Percentiles rank a stretch among this genome's conserved stretches.
Evolutionary conservation across 1,284 basidiomycete species (phyloP).

Genomic region (Ganoderma leucocontextum): DNA sequence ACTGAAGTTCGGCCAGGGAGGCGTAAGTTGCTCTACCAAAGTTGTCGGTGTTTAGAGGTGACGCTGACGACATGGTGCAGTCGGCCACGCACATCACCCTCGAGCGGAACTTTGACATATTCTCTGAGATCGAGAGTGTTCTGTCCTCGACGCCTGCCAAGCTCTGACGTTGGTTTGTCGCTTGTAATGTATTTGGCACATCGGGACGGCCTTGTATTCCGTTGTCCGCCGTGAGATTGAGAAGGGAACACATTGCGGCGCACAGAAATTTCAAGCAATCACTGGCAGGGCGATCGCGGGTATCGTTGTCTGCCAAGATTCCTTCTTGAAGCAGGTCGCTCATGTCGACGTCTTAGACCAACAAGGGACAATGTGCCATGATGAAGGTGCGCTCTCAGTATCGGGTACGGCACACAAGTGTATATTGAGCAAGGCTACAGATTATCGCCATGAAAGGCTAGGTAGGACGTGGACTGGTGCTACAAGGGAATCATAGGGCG

Average conservation of each 20-base stretch:
- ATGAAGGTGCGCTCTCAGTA: background rate
- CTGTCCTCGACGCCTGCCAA: slow-evolving; percentile 24
- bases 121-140: slow-evolving; percentile 49
- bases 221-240: background rate
- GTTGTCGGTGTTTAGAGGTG: background rate
- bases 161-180: slow-evolving; percentile 17
- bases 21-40: slow-evolving; percentile 46
- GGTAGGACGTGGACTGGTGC: slow-evolving; percentile 25
- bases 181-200: background rate
- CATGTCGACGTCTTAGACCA: background rate
- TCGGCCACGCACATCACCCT: slow-evolving; percentile 56
- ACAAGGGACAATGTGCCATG: background rate
- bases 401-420: slow-evolving; percentile 1
- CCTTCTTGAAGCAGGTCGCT: background rate
- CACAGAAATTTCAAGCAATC: background rate
- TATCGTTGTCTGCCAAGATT: background rate
- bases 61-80: slow-evolving; percentile 41
- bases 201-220: background rate
- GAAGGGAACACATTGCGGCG: background rate
- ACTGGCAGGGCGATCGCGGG: background rate
- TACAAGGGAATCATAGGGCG: slow-evolving; percentile 18
- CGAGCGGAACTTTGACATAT: slow-evolving; percentile 67
- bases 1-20: slow-evolving; percentile 54
- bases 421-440: slow-evolving; percentile 28
- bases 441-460: slow-evolving; percentile 12